phyloP scores from a whole-genome alignment of 257 asterid genomes.

The Solanum sitiens region DNA sequence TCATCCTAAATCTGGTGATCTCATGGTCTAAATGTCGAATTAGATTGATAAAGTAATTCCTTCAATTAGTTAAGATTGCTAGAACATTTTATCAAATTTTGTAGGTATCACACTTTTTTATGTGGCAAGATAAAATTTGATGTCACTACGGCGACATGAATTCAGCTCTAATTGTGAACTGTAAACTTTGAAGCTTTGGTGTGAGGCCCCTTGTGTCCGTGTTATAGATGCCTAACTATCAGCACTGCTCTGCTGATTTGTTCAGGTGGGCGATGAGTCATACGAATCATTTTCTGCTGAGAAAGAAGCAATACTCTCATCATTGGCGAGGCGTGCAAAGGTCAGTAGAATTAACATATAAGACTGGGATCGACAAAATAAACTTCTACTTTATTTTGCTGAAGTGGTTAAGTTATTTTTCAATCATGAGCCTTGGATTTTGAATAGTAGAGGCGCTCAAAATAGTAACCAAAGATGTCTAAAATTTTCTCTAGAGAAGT shows the following conservation, averaged over 20 bases:
- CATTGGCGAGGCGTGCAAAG: constrained; percentile 89
- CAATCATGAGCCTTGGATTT: not conserved
- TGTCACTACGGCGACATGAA: not conserved
- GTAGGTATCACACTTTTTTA: not conserved
- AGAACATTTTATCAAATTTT: not conserved
- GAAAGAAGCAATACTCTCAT: constrained; percentile 75
- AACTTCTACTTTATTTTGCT: not conserved
- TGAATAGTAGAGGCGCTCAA: not conserved
- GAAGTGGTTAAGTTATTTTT: not conserved
- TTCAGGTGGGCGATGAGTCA: constrained; percentile 91
- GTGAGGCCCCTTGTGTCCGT: not conserved
- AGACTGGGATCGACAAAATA: not conserved
- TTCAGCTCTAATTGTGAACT: not conserved
- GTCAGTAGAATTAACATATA: constrained; percentile 21
- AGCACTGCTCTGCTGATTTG: not conserved
- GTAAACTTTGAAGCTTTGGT: not conserved
- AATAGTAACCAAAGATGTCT: not conserved
- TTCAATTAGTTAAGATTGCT: not conserved
- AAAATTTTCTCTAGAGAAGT: not conserved
- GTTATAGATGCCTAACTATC: not conserved
- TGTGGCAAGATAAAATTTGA: not conserved
- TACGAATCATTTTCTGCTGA: constrained; percentile 69
- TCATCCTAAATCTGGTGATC: not conserved
- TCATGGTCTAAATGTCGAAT: not conserved
- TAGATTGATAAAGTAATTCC: not conserved